Conservation (phyloP, 73 alveolate species). For the Effrenium voratum region DNA sequence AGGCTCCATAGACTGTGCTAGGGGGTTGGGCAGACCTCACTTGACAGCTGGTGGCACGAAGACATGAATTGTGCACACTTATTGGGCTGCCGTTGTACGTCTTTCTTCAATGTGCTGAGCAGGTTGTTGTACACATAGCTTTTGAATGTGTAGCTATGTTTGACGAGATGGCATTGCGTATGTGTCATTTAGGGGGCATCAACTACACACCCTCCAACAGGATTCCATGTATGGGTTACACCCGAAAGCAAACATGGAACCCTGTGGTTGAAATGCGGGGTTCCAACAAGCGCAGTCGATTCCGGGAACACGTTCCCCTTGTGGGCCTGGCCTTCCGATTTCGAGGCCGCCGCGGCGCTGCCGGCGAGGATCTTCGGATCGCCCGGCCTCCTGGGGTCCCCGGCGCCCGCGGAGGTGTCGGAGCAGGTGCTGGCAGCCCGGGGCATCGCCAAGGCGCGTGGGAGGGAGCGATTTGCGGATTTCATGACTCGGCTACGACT, state of each 20-base stretch:
- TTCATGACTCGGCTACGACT: not conserved
- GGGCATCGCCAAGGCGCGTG: conserved; percentile 28
- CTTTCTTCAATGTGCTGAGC: too few relatives aligned
- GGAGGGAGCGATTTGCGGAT: not conserved
- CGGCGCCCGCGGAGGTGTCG: conserved; percentile 84
- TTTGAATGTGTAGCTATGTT: too few relatives aligned
- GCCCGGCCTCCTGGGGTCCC: conserved; percentile 42
- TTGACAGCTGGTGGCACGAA: too few relatives aligned
- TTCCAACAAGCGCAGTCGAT: not conserved
- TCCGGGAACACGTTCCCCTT: not conserved
- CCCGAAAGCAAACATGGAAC: not conserved
- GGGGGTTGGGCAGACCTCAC: too few relatives aligned
- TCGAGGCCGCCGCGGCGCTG: conserved; percentile 24
- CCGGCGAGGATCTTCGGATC: conserved; percentile 54
- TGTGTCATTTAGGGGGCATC: not conserved
- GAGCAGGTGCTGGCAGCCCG: conserved; percentile 37
- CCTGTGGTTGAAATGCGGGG: not conserved
- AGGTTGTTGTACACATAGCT: too few relatives aligned
- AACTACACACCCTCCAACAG: not conserved
- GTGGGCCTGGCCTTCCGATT: not conserved
- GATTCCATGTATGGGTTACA: not conserved
- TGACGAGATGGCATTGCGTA: not conserved
- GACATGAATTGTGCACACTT: too few relatives aligned
- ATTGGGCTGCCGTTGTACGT: too few relatives aligned
- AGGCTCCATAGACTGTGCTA: too few relatives aligned